A percentile compares a stretch with the other conserved stretches of the same genome.
Conservation (phyloP, 148 eudicot genomes). For the Chenopodium formosanum region DNA sequence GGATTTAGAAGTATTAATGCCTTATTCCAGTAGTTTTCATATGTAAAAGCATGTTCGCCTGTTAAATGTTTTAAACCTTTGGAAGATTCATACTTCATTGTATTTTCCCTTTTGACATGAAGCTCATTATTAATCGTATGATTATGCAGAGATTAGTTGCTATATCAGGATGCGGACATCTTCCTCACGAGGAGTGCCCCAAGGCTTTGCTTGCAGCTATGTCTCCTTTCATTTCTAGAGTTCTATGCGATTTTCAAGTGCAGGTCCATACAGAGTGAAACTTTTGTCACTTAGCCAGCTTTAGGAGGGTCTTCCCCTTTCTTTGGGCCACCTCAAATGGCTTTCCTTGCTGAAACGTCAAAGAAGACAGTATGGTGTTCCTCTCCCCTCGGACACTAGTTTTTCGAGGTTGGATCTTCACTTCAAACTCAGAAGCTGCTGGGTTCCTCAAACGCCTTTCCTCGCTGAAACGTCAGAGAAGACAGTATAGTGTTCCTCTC, state of each 20-base stretch:
- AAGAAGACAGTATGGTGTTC: slow-evolving; percentile 13
- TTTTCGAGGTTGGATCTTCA: slow-evolving; percentile 10
- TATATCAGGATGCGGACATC: slow-evolving; percentile 96
- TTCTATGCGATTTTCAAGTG: slow-evolving; percentile 38
- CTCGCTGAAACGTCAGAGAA: slow-evolving; percentile 18
- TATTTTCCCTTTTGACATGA: background rate
- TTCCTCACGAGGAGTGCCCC: slow-evolving; percentile 98
- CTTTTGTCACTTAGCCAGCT: background rate
- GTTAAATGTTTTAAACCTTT: background rate
- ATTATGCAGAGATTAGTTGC: slow-evolving; percentile 83
- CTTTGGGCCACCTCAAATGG: background rate
- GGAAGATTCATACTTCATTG: background rate
- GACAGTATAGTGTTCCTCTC: slow-evolving; percentile 10
- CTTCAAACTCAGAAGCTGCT: background rate
- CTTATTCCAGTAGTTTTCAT: background rate
- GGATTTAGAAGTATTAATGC: background rate
- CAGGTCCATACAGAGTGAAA: slow-evolving; percentile 31
- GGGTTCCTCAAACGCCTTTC: background rate
- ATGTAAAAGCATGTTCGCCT: background rate
- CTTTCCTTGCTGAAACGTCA: slow-evolving; percentile 2
- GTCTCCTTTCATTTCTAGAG: slow-evolving; percentile 68
- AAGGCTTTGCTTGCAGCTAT: slow-evolving; percentile 89
- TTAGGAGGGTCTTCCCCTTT: background rate
- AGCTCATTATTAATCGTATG: background rate
- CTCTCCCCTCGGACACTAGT: slow-evolving; percentile 7